A percentile compares a stretch with the other conserved stretches of the same genome.
phyloP scores from a whole-genome alignment of 2,329 filamentous ascomycete genomes.

The Trichophyton benhamiae region DNA sequence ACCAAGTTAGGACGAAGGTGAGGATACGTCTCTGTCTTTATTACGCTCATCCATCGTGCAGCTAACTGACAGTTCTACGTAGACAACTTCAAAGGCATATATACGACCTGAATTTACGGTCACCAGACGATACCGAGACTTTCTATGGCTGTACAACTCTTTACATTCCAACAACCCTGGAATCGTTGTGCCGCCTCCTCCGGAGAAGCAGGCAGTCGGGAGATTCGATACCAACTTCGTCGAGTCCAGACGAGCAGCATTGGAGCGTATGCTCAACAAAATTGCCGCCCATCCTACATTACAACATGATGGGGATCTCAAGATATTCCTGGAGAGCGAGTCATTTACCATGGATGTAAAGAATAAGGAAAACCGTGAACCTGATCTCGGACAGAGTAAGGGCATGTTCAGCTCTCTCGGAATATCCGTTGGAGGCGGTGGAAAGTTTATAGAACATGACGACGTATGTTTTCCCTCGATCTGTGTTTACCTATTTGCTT shows the following conservation, averaged over 20 bases:
- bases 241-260: slow-evolving; percentile 74
- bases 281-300: slow-evolving; percentile 77
- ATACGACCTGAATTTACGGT: slow-evolving; percentile 85
- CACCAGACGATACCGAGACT: slow-evolving; percentile 87
- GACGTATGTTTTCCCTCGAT: slow-evolving; percentile 49
- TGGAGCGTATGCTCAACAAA: slow-evolving; percentile 98
- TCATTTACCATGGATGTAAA: slow-evolving; percentile 93
- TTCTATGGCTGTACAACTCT: slow-evolving; percentile 93
- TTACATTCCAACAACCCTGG: slow-evolving; percentile 91
- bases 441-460: slow-evolving; percentile 95
- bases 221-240: slow-evolving; percentile 96
- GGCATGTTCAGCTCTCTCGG: slow-evolving; percentile 81
- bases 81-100: slow-evolving; percentile 95
- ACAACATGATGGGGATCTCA: slow-evolving; percentile 85
- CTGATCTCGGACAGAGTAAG: slow-evolving; percentile 77
- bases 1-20: slow-evolving; percentile 88
- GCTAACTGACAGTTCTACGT: neutral
- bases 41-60: neutral
- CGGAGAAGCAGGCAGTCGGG: slow-evolving; percentile 94
- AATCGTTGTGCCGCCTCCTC: slow-evolving; percentile 85
- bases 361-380: slow-evolving; percentile 88
- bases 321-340: slow-evolving; percentile 94
- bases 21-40: slow-evolving; percentile 7
- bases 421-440: slow-evolving; percentile 59
- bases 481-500: neutral